phyloP scores from a whole-genome alignment of 2,329 filamentous ascomycete species.

The Penicillium hordei region DNA sequence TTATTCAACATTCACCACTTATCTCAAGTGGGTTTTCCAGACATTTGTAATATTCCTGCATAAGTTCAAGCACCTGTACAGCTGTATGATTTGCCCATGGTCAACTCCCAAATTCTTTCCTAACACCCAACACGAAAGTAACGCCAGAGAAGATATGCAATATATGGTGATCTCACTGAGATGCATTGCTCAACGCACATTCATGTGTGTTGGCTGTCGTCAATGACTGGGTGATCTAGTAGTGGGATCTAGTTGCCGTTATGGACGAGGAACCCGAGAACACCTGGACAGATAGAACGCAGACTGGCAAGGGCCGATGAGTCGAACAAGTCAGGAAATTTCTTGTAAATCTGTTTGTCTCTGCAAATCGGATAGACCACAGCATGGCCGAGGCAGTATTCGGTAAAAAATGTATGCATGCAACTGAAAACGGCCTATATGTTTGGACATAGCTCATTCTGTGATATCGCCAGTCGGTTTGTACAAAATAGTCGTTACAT shows the following conservation, averaged over 20 bases:
- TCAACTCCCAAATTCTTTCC: not conserved
- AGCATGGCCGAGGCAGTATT: not conserved
- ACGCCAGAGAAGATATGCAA: constrained; percentile 17
- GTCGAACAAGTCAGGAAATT: not conserved
- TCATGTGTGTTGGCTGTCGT: not conserved
- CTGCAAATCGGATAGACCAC: not conserved
- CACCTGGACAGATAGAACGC: not conserved
- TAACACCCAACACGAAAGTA: constrained; percentile 3
- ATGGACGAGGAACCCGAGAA: not conserved
- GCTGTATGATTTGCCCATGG: constrained; percentile 5
- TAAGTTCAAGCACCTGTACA: constrained; percentile 9
- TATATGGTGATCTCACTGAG: constrained; percentile 5
- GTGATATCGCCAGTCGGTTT: constrained; percentile 67
- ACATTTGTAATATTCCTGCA: not conserved
- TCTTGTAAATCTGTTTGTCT: not conserved
- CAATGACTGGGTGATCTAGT: not conserved
- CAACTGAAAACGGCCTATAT: constrained; percentile 2
- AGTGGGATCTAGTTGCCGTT: not conserved
- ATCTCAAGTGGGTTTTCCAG: not conserved
- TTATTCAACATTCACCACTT: not conserved
- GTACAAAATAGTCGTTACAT: constrained; percentile 96
- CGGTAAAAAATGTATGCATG: constrained; percentile 4
- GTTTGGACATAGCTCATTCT: constrained; percentile 25
- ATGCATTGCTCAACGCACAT: not conserved
- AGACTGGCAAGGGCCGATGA: not conserved